phyloP scores from a whole-genome alignment of 306 rosid genomes.

The Quercus aquifolioides region DNA sequence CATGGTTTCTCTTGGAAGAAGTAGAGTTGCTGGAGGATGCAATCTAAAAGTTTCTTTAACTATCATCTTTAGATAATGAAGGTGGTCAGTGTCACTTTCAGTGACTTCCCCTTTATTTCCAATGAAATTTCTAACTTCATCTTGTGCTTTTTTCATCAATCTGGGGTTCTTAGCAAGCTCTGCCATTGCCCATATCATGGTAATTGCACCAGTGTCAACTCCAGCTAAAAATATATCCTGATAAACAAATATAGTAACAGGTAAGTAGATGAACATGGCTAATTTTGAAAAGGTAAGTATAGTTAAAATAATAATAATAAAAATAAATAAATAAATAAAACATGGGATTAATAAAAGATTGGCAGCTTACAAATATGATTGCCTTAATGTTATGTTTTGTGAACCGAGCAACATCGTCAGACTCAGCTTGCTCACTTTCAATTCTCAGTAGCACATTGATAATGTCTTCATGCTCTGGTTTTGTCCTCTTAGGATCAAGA shows the following conservation, averaged over 20 bases:
- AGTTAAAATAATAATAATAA: no score
- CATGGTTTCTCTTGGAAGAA: constrained; percentile 38
- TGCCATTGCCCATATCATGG: constrained; percentile 42
- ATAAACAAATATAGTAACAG: background rate
- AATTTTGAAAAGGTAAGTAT: background rate
- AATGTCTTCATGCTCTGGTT: constrained; percentile 28
- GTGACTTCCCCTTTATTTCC: constrained; percentile 11
- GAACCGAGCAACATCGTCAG: background rate
- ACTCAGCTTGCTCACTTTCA: constrained; percentile 30
- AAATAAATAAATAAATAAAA: no score
- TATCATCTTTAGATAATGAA: constrained; percentile 34
- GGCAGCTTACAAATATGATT: constrained; percentile 26
- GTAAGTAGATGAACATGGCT: background rate
- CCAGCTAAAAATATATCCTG: constrained; percentile 43
- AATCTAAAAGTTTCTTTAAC: constrained; percentile 43
- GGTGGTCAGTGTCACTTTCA: constrained; percentile 22
- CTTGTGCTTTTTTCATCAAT: constrained; percentile 35
- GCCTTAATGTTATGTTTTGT: constrained; percentile 33
- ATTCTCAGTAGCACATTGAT: constrained; percentile 34
- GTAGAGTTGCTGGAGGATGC: constrained; percentile 46
- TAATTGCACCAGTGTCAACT: constrained; percentile 26
- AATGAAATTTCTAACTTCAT: constrained; percentile 17
- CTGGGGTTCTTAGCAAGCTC: constrained; percentile 35
- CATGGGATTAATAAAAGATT: no score
- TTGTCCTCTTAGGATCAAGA: background rate